phyloP scores from a whole-genome alignment of 352 stramenopile genomes.

The Thraustochytrium sp. region DNA sequence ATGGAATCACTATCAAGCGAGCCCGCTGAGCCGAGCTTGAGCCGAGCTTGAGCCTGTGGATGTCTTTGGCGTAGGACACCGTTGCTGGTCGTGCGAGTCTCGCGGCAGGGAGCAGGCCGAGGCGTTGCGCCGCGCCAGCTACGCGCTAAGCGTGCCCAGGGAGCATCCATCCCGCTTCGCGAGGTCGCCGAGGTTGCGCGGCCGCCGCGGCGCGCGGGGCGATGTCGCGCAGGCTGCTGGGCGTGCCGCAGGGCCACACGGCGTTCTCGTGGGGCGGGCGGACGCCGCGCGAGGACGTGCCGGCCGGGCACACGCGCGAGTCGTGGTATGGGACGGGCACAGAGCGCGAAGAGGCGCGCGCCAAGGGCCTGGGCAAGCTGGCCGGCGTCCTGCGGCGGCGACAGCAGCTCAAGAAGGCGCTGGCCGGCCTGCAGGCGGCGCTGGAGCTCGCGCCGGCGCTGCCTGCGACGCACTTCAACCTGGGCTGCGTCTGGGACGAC shows the following conservation, averaged over 20 bases:
- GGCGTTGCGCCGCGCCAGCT: too few species aligned
- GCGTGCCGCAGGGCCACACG: not conserved
- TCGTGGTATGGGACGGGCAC: not conserved
- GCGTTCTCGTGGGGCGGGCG: conserved; percentile 10
- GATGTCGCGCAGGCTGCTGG: too few species aligned
- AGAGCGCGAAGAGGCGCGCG: not conserved
- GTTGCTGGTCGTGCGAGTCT: too few species aligned
- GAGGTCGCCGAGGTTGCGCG: too few species aligned
- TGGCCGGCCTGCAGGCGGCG: conserved; percentile 52
- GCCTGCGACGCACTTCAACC: conserved; percentile 28
- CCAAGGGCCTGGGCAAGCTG: not conserved
- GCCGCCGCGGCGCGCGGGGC: too few species aligned
- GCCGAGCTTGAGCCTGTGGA: too few species aligned
- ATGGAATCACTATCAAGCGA: too few species aligned
- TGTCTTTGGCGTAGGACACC: too few species aligned
- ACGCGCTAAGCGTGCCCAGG: too few species aligned
- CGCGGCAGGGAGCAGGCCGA: too few species aligned
- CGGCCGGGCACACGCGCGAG: not conserved
- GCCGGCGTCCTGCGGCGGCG: conserved; percentile 42
- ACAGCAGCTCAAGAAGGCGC: conserved; percentile 46
- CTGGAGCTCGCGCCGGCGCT: conserved; percentile 48
- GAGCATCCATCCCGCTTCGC: too few species aligned
- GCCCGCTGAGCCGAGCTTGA: too few species aligned
- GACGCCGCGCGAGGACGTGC: not conserved
- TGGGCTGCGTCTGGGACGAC: not conserved